Percentiles rank a stretch among this genome's conserved stretches.
Conservation (phyloP, 148 eudicot genomes). For the Amaranthus hypochondriacus region DNA sequence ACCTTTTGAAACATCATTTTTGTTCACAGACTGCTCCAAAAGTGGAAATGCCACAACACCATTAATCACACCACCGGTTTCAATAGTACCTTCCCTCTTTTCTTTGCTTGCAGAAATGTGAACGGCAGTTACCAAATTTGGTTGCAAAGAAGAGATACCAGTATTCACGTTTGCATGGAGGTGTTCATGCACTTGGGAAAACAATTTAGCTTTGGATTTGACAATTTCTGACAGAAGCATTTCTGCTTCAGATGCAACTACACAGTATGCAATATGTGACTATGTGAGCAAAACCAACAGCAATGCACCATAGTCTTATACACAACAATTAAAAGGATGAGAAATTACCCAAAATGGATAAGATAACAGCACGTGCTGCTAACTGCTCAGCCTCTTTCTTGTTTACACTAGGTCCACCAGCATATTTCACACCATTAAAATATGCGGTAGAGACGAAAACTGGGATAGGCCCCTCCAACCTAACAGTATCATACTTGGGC, state of each 20-base stretch:
- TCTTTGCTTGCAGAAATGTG: slow-evolving; percentile 13
- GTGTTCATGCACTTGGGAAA: slow-evolving; percentile 26
- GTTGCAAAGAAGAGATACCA: slow-evolving; percentile 11
- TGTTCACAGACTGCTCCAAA: background rate
- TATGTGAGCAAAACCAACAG: background rate
- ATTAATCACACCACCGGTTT: background rate
- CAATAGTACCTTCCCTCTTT: background rate
- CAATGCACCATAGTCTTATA: background rate
- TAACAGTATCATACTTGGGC: slow-evolving; percentile 45
- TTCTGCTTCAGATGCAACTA: slow-evolving; percentile 38
- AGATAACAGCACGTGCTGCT: slow-evolving; percentile 46
- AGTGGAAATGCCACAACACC: background rate
- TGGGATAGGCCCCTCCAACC: slow-evolving; percentile 29
- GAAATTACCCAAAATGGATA: slow-evolving; percentile 55
- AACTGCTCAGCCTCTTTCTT: slow-evolving; percentile 65
- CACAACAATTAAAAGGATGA: background rate
- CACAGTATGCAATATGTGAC: background rate
- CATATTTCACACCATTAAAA: slow-evolving; percentile 42
- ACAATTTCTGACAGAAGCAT: slow-evolving; percentile 41
- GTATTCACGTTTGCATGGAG: slow-evolving; percentile 8
- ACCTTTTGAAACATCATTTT: background rate
- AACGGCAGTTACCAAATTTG: slow-evolving; percentile 8
- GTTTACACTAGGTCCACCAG: slow-evolving; percentile 41
- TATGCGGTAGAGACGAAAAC: slow-evolving; percentile 41
- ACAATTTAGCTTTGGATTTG: slow-evolving; percentile 43